Evolutionary conservation across 495 filamentous ascomycete genomes (phyloP), one percentile per base, ranked within the genome.

Genomic region (Xylaria longipes): DNA sequence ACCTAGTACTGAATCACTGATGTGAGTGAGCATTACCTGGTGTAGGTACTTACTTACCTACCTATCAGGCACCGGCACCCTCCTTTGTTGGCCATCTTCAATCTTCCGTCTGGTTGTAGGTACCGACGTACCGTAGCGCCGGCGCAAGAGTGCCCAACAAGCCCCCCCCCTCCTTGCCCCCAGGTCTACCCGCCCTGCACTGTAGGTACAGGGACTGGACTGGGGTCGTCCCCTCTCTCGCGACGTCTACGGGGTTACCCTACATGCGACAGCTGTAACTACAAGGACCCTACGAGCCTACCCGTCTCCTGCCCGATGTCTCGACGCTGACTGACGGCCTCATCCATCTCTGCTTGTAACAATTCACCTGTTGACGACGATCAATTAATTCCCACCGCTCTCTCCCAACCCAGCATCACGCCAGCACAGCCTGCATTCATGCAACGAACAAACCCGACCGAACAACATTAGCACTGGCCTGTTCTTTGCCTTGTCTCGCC

Each of bases 321-420:
- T 71, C 27, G 69, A 71, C 52, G 33, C 57, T 60, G 57, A 48
- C 52, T 41, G 61, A 66, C 22, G 69, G 50, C 69, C 35, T 71
- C 61, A 65, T 48, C 60, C 48, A 65, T 57, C n/a, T 66, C 52
- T 46, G 46, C 69, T n/a, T 60, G 52, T n/a, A 65, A 48, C 52
- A 66, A 65, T 58, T 60, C 52, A 48, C 50, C 57, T 65, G 62
- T 71, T 17, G 52, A 65, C 69, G 39, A 71, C 61, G 50, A 48
- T 60, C 50, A 46, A 60, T 60, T 39, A 11, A 60, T 60, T 56
- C 69, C 62, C 35, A 48, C 62, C 0, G 48, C 33, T 58, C 39
- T 66, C 62, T n/a, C 69, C 39, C 62, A 60, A 31, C 41, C 7
- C 58, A 33, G 9, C 37, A 25, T 45, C 20, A 62, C 62, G 15